Percentiles rank a stretch among this genome's conserved stretches.
Conservation (phyloP, 805 yeast genomes). For the Suhomyces tanzawaensis region DNA sequence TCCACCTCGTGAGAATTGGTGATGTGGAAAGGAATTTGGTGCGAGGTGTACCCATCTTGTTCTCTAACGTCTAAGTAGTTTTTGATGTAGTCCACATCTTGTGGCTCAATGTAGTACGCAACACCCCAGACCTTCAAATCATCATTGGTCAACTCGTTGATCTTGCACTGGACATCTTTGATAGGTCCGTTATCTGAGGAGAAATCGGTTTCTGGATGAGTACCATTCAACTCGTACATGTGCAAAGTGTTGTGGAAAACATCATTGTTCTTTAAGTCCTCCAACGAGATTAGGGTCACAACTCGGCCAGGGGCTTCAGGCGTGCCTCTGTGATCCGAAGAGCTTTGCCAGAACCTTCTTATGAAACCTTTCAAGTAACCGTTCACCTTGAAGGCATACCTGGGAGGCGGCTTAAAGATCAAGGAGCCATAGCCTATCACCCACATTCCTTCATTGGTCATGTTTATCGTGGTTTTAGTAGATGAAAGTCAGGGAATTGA, state of each 20-base stretch:
- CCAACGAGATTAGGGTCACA: slow-evolving; percentile 69
- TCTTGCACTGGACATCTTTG: slow-evolving; percentile 13
- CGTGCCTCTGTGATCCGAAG: slow-evolving; percentile 88
- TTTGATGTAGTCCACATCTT: slow-evolving; percentile 56
- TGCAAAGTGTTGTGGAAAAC: slow-evolving; percentile 44
- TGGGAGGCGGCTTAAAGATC: slow-evolving; percentile 87
- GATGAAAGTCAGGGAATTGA: too few relatives aligned
- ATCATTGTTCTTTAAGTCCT: slow-evolving; percentile 45
- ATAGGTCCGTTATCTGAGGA: slow-evolving; percentile 3
- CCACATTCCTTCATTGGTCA: slow-evolving; percentile 52
- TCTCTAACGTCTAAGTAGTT: slow-evolving; percentile 79
- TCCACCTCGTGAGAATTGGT: slow-evolving; percentile 16
- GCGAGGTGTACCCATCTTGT: slow-evolving; percentile 81
- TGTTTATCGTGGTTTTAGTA: too few relatives aligned
- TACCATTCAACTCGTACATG: slow-evolving; percentile 25
- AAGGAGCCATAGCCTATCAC: slow-evolving; percentile 88
- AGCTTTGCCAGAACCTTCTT: slow-evolving; percentile 88
- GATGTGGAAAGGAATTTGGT: slow-evolving; percentile 62
- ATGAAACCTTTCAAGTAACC: slow-evolving; percentile 76
- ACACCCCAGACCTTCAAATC: slow-evolving; percentile 71
- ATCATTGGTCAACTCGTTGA: slow-evolving; percentile 29
- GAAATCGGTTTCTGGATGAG: slow-evolving; percentile 10
- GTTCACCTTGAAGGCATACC: slow-evolving; percentile 56
- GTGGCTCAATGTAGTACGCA: slow-evolving; percentile 75
- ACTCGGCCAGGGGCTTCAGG: slow-evolving; percentile 87